Evolutionary conservation across 192 early-diverging fungal species (phyloP).

Genomic region (Coemansia sp.): DNA sequence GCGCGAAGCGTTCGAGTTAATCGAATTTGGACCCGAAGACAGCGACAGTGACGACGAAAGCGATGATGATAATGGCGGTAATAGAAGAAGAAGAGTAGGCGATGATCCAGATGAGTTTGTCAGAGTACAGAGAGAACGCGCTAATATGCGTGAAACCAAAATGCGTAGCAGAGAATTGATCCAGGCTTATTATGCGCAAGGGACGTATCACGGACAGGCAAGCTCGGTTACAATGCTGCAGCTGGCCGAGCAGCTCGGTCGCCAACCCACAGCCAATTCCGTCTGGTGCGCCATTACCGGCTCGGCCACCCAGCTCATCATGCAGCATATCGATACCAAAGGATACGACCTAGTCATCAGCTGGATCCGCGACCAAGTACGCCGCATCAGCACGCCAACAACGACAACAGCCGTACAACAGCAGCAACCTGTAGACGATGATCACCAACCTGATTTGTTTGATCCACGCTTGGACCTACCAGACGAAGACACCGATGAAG

Average conservation of each 20-base stretch:
- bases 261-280: slow-evolving; percentile 63
- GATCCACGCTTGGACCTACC: slow-evolving; percentile 26
- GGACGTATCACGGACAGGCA: slow-evolving; percentile 73
- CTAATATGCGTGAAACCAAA: slow-evolving; percentile 32
- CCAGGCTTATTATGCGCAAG: slow-evolving; percentile 80
- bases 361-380: slow-evolving; percentile 69
- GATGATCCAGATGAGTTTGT: slow-evolving; percentile 54
- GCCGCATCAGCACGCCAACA: slow-evolving; percentile 49
- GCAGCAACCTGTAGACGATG: too few relatives aligned
- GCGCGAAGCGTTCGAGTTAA: background rate
- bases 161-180: slow-evolving; percentile 53
- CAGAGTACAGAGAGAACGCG: slow-evolving; percentile 40
- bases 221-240: slow-evolving; percentile 70
- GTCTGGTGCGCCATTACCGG: slow-evolving; percentile 88
- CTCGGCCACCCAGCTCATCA: slow-evolving; percentile 73
- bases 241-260: slow-evolving; percentile 72
- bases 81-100: slow-evolving; percentile 9
- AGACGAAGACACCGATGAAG: slow-evolving; percentile 40
- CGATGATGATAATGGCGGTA: background rate
- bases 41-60: background rate
- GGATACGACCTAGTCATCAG: slow-evolving; percentile 67
- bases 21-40: slow-evolving; percentile 9
- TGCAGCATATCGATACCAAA: slow-evolving; percentile 67
- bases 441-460: background rate
- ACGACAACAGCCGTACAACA: too few relatives aligned